Base-by-base conservation (phyloP, 768 basidiomycete genomes). In the Leucocoprinus birnbaumii region DNA sequence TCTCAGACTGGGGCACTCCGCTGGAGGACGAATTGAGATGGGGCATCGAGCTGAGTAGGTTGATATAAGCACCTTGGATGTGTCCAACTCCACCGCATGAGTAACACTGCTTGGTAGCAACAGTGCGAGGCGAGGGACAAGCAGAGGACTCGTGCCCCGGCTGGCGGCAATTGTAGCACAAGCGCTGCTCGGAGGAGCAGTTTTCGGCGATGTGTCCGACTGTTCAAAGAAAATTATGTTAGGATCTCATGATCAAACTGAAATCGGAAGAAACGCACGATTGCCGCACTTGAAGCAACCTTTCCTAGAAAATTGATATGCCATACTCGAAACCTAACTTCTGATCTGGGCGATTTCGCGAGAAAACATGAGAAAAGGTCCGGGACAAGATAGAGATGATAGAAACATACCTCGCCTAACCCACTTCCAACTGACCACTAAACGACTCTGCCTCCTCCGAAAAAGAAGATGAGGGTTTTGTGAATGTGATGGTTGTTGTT, bases 221-320 rank as follows among this genome's bases (percentile, higher is more conserved):
- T 94, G 62, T 38, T 55, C 19, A 48, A 35, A 58, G 57, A 60
- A 50, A 54, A 49, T 60, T n/a, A 16, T 27, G 25, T 54, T 51
- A 59, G 35, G 41, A 51, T 50, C 25, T 41, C 59, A 59, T 56
- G 45, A 45, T 49, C 48, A 27, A 41, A 50, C 31, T 43, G 35
- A 56, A 43, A 52, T 40, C 60, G 52, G 48, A 42, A 55, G 37
- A 49, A 59, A 83, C 86, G 73, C 69, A 91, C 92, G 79, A 71
- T 93, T 93, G 68, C 93, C 93, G 68, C 93, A 95, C 79, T 93
- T 95, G 76, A 89, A 94, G 68, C 91, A 94, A 61, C 89, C 89
- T 76, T 91, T 93, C 79, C 85, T 86, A 57, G 86, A 83, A 78
- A 85, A 85, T 70, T 87, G 87, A 75, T 80, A 88, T 73, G 89